Evolutionary conservation across 805 yeast genomes (phyloP), one percentile per base, ranked within the genome.

Genomic region (Yarrowia osloensis): DNA sequence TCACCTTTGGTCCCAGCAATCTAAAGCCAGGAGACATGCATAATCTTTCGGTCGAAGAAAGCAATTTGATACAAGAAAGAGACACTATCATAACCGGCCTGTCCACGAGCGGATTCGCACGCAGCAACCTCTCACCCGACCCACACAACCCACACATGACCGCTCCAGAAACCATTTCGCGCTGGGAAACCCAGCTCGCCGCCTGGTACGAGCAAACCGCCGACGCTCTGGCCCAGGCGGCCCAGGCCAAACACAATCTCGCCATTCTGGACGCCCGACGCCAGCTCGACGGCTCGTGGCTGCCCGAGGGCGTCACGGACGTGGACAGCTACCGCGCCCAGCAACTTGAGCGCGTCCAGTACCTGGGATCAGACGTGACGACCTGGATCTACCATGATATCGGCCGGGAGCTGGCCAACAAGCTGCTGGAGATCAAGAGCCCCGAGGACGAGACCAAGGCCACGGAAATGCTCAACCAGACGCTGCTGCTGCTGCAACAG

Each of bases 371-470:
- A 26, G 63, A 57, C 31, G 49, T 57, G 24, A 57, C 63, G 12
- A 39, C 40, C 19, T 57, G 63, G 63, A 57, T 57, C 63, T 57
- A 57, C 63, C 63, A 57, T 4, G 63, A 57, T n/a, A 57, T 57
- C 13, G 63, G 49, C 24, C 26, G 40, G 19, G 49, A 57, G 28
- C 63, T 57, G 22, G 63, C 63, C 63, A 26, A 28, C 49, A 39
- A 57, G 49, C 37, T 57, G 37, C 49, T 57, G 47, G 63, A 57
- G 49, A 40, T 57, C 31, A 39, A 57, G 37, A 57, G 21, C 26
- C 63, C 63, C 2, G 63, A 57, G 37, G 63, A 57, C 19, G 63
- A 57, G 24, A 12, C 37, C 26, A 57, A 57, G 49, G 63, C 63
- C 17, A 57, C 63, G 26, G 49, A 57, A 15, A 57, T 57, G 63